A percentile compares a stretch with the other conserved stretches of the same genome.
These are phyloP conservation scores for Primulina huaijiensis DNA, from an alignment of 257 asterid species.

Conservation along the genomic window DNA sequence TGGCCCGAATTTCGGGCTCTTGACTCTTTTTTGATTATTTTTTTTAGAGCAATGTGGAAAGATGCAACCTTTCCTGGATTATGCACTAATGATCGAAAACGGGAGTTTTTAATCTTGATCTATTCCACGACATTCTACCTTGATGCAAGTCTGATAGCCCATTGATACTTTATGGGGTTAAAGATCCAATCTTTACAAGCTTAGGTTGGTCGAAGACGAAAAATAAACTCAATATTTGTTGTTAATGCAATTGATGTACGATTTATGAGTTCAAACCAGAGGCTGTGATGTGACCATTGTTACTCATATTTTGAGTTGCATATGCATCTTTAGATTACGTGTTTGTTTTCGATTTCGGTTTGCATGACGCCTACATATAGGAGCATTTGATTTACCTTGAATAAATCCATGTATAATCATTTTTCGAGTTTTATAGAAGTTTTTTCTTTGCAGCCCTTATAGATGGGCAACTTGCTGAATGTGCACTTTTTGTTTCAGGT, in stretches of 20 bases:
- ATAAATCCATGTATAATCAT: no score
- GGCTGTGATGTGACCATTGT: background rate
- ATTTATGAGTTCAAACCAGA: slow-evolving; percentile 12
- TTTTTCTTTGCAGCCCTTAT: slow-evolving; percentile 15
- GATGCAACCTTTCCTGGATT: background rate
- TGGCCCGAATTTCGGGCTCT: background rate
- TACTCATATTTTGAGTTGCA: background rate
- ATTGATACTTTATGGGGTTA: background rate
- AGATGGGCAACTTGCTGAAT: slow-evolving; percentile 12
- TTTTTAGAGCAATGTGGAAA: no score
- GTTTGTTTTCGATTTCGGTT: background rate
- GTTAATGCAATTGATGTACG: background rate
- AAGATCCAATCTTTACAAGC: background rate
- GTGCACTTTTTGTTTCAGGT: slow-evolving; percentile 44
- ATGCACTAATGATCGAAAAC: background rate
- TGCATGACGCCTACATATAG: no score
- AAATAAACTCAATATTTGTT: background rate
- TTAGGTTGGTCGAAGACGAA: background rate
- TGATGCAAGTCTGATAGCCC: background rate
- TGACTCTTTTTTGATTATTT: background rate
- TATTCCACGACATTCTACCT: background rate
- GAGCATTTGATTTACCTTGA: no score
- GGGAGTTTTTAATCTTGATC: background rate
- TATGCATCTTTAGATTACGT: background rate
- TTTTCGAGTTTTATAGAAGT: background rate